Conservation (phyloP, 1,284 basidiomycete species). For the Leccinum subatratum region DNA sequence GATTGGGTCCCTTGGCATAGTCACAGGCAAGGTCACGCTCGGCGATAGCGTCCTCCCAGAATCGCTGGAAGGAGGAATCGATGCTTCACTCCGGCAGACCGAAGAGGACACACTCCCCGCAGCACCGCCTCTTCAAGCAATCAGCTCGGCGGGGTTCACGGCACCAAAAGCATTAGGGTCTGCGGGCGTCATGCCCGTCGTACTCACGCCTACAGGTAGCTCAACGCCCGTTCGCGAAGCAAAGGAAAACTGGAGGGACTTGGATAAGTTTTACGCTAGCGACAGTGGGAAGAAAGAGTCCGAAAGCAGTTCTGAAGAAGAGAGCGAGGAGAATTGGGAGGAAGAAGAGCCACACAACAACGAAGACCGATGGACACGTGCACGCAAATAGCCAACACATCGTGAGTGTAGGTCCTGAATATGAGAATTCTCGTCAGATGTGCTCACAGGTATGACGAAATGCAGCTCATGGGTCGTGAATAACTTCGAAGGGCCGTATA, state of each 20-base stretch:
- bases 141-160: conserved; percentile 36
- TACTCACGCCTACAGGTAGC: conserved; percentile 48
- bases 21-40: conserved; percentile 50
- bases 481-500: conserved; percentile 74
- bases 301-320: conserved; percentile 24
- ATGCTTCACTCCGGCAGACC: conserved; percentile 50
- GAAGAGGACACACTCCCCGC: conserved; percentile 49
- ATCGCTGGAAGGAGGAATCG: conserved; percentile 60
- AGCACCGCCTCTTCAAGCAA: conserved; percentile 34
- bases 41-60: conserved; percentile 47
- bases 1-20: conserved; percentile 54
- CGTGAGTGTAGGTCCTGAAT: conserved; percentile 36
- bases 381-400: conserved; percentile 50
- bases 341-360: conserved; percentile 35
- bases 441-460: conserved; percentile 5
- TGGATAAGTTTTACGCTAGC: conserved; percentile 67
- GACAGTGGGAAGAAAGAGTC: conserved; percentile 26
- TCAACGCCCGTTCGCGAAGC: conserved; percentile 41
- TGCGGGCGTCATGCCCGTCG: conserved; percentile 37
- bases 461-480: conserved; percentile 61
- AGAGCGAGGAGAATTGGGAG: conserved; percentile 29
- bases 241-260: conserved; percentile 51
- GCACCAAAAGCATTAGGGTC: conserved; percentile 18
- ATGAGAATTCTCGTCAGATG: not conserved
- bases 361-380: conserved; percentile 16